Conservation (phyloP, 495 filamentous ascomycete species). For the Pseudoneurospora amorphoporcata region DNA sequence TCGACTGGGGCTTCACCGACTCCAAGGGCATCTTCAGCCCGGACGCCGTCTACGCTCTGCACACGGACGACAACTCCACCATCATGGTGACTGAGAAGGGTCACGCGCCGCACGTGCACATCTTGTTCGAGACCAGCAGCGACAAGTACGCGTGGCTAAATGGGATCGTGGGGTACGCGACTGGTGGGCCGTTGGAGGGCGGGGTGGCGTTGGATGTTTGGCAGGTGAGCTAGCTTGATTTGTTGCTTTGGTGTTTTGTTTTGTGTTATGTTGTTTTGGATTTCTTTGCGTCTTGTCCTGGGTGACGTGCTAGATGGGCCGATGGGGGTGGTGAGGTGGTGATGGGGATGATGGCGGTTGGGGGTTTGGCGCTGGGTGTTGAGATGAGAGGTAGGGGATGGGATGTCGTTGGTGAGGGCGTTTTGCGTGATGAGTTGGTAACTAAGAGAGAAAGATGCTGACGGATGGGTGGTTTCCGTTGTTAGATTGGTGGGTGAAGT, state of each 20-base stretch:
- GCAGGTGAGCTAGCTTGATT: conserved; percentile 29
- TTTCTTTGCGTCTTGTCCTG: neutral
- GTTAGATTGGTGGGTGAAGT: neutral
- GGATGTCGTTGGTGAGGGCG: neutral
- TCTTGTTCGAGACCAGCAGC: conserved; percentile 13
- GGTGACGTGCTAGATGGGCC: neutral
- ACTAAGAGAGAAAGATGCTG: neutral
- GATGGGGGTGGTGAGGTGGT: neutral
- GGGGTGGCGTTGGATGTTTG: conserved; percentile 12
- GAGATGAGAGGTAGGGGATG: too few relatives aligned
- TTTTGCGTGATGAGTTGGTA: neutral
- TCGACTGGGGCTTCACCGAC: conserved; percentile 15
- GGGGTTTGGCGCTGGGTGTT: neutral
- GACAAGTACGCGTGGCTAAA: conserved; percentile 13
- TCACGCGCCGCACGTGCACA: conserved; percentile 8
- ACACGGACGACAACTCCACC: conserved; percentile 9
- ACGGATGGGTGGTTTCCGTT: neutral
- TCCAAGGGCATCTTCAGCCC: conserved; percentile 12
- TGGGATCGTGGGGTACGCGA: conserved; percentile 3
- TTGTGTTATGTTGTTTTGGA: neutral
- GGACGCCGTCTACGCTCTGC: conserved; percentile 12
- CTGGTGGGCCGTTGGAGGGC: conserved; percentile 1
- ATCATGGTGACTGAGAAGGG: conserved; percentile 13
- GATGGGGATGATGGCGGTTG: neutral
- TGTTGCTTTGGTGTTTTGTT: neutral